phyloP scores from a whole-genome alignment of 257 asterid species.

The Salvia rosmarinus region DNA sequence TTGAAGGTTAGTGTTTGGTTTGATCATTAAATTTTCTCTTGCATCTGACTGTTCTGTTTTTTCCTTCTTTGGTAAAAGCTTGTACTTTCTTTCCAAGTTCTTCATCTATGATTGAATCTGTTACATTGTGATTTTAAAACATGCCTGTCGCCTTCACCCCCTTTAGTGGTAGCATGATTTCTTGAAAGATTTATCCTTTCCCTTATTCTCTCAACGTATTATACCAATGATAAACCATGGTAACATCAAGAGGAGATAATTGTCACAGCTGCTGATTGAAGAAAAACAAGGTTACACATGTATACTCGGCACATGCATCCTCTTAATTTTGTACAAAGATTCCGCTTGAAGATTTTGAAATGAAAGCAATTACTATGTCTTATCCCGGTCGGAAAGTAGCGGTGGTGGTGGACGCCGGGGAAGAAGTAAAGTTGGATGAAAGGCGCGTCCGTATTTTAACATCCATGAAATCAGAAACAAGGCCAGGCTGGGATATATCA shows the following conservation, averaged over 20 bases:
- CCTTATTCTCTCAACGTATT: not conserved
- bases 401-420: constrained; percentile 51
- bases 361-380: not conserved
- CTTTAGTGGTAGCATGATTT: too few species aligned
- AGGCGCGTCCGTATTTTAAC: constrained; percentile 51
- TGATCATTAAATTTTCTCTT: too few species aligned
- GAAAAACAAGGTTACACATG: not conserved
- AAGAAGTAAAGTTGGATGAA: constrained; percentile 47
- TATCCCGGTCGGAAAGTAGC: constrained; percentile 39
- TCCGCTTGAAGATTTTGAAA: not conserved
- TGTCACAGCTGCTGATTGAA: not conserved
- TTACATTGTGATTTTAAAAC: too few species aligned
- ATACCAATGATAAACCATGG: not conserved
- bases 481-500: constrained; percentile 60
- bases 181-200: too few species aligned
- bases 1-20: too few species aligned
- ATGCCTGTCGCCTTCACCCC: too few species aligned
- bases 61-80: too few species aligned
- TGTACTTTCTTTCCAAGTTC: too few species aligned
- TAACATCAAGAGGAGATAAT: not conserved
- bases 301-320: not conserved
- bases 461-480: constrained; percentile 65
- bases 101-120: too few species aligned
- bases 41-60: too few species aligned
- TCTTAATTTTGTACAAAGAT: constrained; percentile 24